phyloP scores from a whole-genome alignment of 73 alveolate species.

The Paramecium pentaurelia region DNA sequence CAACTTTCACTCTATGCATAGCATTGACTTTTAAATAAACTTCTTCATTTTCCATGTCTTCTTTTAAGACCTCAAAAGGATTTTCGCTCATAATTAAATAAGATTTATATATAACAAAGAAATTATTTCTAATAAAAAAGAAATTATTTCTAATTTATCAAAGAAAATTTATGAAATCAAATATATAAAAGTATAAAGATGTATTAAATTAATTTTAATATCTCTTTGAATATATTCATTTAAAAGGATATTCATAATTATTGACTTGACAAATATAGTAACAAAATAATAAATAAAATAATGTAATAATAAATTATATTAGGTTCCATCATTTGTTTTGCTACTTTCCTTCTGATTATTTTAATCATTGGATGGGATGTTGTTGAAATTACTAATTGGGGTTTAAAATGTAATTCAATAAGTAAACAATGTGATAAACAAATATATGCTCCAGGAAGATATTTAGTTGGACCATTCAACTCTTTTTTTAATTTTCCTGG shows the following conservation, averaged over 20 bases:
- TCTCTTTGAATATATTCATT: no score
- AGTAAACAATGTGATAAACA: conserved; percentile 47
- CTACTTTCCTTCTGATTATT: background rate
- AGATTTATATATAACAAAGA: background rate
- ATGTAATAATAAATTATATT: background rate
- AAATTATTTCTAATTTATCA: background rate
- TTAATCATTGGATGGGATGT: conserved; percentile 60
- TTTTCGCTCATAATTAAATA: conserved; percentile 57
- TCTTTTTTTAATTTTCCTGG: conserved; percentile 57
- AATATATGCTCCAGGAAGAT: conserved; percentile 58
- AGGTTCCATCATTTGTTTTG: background rate
- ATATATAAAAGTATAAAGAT: background rate
- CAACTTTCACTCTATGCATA: conserved; percentile 92
- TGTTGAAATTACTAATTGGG: conserved; percentile 60
- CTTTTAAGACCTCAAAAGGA: conserved; percentile 88
- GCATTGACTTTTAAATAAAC: conserved; percentile 94
- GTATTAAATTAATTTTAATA: background rate
- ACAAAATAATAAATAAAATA: background rate
- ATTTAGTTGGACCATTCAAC: conserved; percentile 59
- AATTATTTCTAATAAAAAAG: background rate
- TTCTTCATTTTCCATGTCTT: conserved; percentile 96
- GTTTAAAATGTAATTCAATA: conserved; percentile 46
- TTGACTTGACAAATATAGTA: no score
- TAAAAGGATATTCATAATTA: no score
- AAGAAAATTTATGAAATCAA: background rate